phyloP scores from a whole-genome alignment of 768 basidiomycete genomes.

The Baorangia bicolor region DNA sequence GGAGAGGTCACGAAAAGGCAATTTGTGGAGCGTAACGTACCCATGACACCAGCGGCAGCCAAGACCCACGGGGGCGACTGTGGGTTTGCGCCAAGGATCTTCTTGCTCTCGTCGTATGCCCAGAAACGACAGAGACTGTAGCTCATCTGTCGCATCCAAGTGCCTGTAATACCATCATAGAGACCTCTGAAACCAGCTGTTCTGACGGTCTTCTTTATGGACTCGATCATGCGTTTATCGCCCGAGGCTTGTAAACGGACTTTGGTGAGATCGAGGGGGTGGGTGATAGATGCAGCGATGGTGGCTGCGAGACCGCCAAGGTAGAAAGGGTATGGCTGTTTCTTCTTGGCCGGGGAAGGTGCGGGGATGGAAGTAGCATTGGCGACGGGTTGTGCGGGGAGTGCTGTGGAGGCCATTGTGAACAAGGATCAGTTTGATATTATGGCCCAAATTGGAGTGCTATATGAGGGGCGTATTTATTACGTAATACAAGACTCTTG shows the following conservation, averaged over 20 bases:
- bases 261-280: slow-evolving; percentile 88
- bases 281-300: slow-evolving; percentile 85
- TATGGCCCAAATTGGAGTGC: neutral
- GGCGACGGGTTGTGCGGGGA: slow-evolving; percentile 5
- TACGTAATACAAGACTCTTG: slow-evolving; percentile 14
- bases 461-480: slow-evolving; percentile 10
- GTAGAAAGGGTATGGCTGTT: slow-evolving; percentile 84
- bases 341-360: slow-evolving; percentile 36
- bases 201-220: slow-evolving; percentile 76
- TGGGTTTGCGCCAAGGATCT: slow-evolving; percentile 63
- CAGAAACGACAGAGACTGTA: slow-evolving; percentile 93
- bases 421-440: neutral
- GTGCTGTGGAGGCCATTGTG: slow-evolving; percentile 18
- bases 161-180: slow-evolving; percentile 85
- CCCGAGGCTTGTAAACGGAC: slow-evolving; percentile 89
- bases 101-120: slow-evolving; percentile 91
- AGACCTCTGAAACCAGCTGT: slow-evolving; percentile 74
- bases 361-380: slow-evolving; percentile 6
- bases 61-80: slow-evolving; percentile 80
- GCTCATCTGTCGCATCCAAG: slow-evolving; percentile 90
- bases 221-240: slow-evolving; percentile 87
- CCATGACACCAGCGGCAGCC: slow-evolving; percentile 81
- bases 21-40: slow-evolving; percentile 41
- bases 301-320: slow-evolving; percentile 85
- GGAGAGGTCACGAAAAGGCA: neutral